phyloP scores from a whole-genome alignment of 2,329 filamentous ascomycete species.

The Neurospora sp. region DNA sequence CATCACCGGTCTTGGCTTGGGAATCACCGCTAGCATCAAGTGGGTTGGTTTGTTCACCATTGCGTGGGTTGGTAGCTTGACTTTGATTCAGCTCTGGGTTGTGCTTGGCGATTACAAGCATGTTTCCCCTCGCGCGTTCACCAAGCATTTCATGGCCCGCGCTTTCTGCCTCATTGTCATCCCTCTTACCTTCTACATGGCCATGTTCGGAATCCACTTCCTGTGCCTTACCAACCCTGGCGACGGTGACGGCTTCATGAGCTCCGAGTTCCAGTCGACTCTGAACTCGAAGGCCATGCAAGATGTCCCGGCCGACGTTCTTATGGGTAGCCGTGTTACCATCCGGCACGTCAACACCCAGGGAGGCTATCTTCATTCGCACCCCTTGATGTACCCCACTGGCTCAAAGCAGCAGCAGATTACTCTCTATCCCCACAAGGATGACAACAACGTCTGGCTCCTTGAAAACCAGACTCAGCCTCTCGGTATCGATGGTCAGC shows the following conservation, averaged over 20 bases:
- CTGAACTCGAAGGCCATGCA: slow-evolving; percentile 95
- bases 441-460: slow-evolving; percentile 93
- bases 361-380: slow-evolving; percentile 94
- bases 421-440: slow-evolving; percentile 96
- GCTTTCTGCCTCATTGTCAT: slow-evolving; percentile 87
- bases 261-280: slow-evolving; percentile 95
- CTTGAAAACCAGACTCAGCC: slow-evolving; percentile 96
- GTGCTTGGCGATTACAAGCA: slow-evolving; percentile 81
- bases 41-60: slow-evolving; percentile 99
- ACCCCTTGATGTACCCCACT: slow-evolving; percentile 92
- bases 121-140: slow-evolving; percentile 75
- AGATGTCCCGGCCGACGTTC: slow-evolving; percentile 85
- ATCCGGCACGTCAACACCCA: slow-evolving; percentile 95
- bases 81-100: slow-evolving; percentile 87
- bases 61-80: slow-evolving; percentile 91
- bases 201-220: slow-evolving; percentile 97
- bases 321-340: slow-evolving; percentile 74
- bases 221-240: slow-evolving; percentile 86
- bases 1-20: slow-evolving; percentile 76
- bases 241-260: slow-evolving; percentile 99
- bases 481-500: slow-evolving; percentile 61
- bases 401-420: slow-evolving; percentile 99
- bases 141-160: slow-evolving; percentile 90
- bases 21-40: slow-evolving; percentile 90
- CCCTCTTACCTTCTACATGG: slow-evolving; percentile 83